Evolutionary conservation across 2,329 filamentous ascomycete genomes (phyloP).

Genomic region (Apiospora arundinis): DNA sequence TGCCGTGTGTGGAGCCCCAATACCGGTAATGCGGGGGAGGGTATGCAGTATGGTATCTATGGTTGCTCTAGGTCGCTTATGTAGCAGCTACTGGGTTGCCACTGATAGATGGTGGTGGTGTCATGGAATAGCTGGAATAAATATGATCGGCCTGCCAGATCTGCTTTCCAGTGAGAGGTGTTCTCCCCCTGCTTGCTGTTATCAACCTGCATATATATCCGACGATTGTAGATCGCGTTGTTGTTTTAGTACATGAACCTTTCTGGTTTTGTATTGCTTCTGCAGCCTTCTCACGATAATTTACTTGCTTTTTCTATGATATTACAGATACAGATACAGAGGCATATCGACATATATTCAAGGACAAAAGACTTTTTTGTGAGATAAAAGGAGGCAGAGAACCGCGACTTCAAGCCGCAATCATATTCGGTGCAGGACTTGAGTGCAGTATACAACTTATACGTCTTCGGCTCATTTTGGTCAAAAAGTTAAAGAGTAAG

Average conservation of each 20-base stretch:
- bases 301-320: too few species aligned
- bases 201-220: background rate
- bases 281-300: too few species aligned
- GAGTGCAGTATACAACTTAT: too few species aligned
- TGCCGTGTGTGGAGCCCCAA: background rate
- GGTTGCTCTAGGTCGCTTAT: background rate
- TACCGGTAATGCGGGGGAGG: constrained; percentile 9
- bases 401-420: too few species aligned
- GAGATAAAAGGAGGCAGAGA: too few species aligned
- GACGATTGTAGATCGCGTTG: background rate
- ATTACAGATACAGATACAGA: too few species aligned
- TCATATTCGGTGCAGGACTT: too few species aligned
- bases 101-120: background rate
- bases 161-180: background rate
- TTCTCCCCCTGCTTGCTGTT: background rate
- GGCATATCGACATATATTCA: too few species aligned
- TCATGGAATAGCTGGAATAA: background rate
- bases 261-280: too few species aligned
- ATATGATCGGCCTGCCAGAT: background rate
- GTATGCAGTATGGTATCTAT: background rate
- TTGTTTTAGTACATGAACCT: too few species aligned
- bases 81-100: background rate
- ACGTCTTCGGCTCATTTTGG: background rate
- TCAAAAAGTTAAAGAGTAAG: background rate
- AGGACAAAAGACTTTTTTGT: too few species aligned